Base-by-base conservation (phyloP, 2,329 filamentous ascomycete species). In the Colletotrichum scovillei region DNA sequence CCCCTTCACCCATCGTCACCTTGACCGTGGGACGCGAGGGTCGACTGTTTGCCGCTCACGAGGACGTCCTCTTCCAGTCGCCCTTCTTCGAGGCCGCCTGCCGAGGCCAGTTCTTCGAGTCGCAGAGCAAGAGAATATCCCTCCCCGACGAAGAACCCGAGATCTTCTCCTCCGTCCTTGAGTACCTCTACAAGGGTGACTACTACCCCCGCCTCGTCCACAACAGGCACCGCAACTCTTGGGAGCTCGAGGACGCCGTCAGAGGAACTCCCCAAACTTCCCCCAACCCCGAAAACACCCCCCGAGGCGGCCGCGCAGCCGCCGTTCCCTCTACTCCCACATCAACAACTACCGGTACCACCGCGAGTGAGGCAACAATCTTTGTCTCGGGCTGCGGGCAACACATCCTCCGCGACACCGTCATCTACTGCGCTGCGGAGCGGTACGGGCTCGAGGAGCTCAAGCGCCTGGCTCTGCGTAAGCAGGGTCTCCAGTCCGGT, bases 171-270 rank as follows among this genome's bases (percentile, higher is more conserved):
- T 95, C 93, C 6, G 89, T 98, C 12, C 91, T 98, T 69, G 95
- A 98, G 81, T 98, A 93, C 78, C 91, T 98, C 69, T 97, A 97
- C 89, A 97, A 97, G 84, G 95, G 95, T 76, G 95, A 98, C 83
- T 98, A 98, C 85, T 95, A 92, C 78, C 95, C 95, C 3, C 92
- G 93, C 22, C 88, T 97, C 26, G 84, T 94, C 69, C 94, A 95
- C 84, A 94, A 96, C 85, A 95, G 95, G 86, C 91, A 92, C 75
- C 90, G 90, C 70, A 92, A 94, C 82, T 92, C 90, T 65, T 98
- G 94, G 92, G 92, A 93, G 80, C 86, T 98, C n/a, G 95, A 97
- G 82, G 89, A 91, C 83, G 80, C 86, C 86, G 82, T 82, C 76
- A 78, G 80, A 73, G 79, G 78, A 74, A 86, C 86, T 57, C 86